Percentiles rank a stretch among this genome's conserved stretches.
Evolutionary conservation across 441 rosid species (phyloP).

Genomic region (Manihot esculenta): DNA sequence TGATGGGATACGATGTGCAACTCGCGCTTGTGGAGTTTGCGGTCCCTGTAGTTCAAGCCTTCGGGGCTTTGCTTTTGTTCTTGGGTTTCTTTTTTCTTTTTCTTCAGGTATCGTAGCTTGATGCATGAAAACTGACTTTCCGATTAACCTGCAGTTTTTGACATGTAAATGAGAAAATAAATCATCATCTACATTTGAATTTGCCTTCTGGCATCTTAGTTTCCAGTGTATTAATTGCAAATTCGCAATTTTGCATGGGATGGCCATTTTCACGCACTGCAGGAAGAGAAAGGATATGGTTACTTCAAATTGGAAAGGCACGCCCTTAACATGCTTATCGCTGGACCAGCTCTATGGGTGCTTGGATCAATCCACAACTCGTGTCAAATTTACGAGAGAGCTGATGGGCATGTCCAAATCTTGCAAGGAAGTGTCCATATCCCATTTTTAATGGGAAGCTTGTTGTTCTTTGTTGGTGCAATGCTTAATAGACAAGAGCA

Average conservation of each 20-base stretch:
- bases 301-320: slow-evolving; percentile 49
- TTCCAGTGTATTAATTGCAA: too few species aligned
- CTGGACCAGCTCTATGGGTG: slow-evolving; percentile 67
- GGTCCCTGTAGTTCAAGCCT: slow-evolving; percentile 55
- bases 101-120: slow-evolving; percentile 44
- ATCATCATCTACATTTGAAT: neutral
- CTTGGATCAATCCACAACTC: slow-evolving; percentile 80
- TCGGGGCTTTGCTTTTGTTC: slow-evolving; percentile 57
- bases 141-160: too few species aligned
- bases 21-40: slow-evolving; percentile 70
- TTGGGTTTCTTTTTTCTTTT: slow-evolving; percentile 56
- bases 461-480: slow-evolving; percentile 56
- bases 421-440: slow-evolving; percentile 62
- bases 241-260: neutral
- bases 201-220: neutral
- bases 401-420: slow-evolving; percentile 74
- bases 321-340: slow-evolving; percentile 60
- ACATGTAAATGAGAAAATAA: too few species aligned
- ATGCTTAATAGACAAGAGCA: slow-evolving; percentile 54
- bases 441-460: slow-evolving; percentile 68
- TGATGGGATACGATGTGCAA: slow-evolving; percentile 62
- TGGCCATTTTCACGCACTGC: slow-evolving; percentile 15
- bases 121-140: too few species aligned
- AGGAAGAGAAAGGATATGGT: slow-evolving; percentile 56
- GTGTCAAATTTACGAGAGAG: slow-evolving; percentile 83